Evolutionary conservation across 2,329 filamentous ascomycete genomes (phyloP).

Genomic region (Rhynchosporium graminicola): DNA sequence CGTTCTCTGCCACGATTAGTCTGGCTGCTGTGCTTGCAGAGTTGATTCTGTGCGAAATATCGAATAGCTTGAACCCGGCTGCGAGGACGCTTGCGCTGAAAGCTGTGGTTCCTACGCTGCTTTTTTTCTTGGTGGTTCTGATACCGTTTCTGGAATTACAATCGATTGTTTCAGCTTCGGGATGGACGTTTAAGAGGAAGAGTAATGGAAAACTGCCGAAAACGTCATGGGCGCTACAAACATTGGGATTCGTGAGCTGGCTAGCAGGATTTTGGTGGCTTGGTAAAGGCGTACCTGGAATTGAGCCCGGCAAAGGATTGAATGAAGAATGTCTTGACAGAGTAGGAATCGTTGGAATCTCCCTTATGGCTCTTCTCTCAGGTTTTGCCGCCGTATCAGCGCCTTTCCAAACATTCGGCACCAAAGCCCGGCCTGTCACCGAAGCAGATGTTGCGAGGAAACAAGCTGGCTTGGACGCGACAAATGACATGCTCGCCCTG

Average conservation of each 20-base stretch:
- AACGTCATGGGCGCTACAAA: slow-evolving; percentile 65
- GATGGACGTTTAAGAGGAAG: slow-evolving; percentile 63
- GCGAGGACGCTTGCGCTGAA: slow-evolving; percentile 69
- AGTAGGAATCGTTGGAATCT: slow-evolving; percentile 82
- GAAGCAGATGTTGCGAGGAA: slow-evolving; percentile 77
- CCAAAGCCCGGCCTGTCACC: slow-evolving; percentile 63
- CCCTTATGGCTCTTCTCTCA: slow-evolving; percentile 83
- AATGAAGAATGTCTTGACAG: slow-evolving; percentile 60
- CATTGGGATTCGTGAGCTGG: slow-evolving; percentile 65
- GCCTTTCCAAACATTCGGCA: slow-evolving; percentile 80
- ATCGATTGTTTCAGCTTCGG: slow-evolving; percentile 49
- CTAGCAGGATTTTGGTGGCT: slow-evolving; percentile 75
- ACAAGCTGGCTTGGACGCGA: slow-evolving; percentile 75
- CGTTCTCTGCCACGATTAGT: slow-evolving; percentile 76
- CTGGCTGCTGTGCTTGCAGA: slow-evolving; percentile 77
- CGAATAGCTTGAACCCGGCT: slow-evolving; percentile 67
- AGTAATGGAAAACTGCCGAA: slow-evolving; percentile 57
- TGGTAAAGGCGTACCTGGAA: slow-evolving; percentile 61
- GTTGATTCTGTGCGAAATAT: slow-evolving; percentile 81
- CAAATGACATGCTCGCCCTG: slow-evolving; percentile 73
- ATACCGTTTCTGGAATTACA: slow-evolving; percentile 81
- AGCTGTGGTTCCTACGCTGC: slow-evolving; percentile 67
- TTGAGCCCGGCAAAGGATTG: slow-evolving; percentile 42
- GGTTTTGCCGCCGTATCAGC: slow-evolving; percentile 88
- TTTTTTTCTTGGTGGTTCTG: slow-evolving; percentile 71